Evolutionary conservation across 2,329 filamentous ascomycete genomes (phyloP).

Genomic region (Aspergillus cejpii): DNA sequence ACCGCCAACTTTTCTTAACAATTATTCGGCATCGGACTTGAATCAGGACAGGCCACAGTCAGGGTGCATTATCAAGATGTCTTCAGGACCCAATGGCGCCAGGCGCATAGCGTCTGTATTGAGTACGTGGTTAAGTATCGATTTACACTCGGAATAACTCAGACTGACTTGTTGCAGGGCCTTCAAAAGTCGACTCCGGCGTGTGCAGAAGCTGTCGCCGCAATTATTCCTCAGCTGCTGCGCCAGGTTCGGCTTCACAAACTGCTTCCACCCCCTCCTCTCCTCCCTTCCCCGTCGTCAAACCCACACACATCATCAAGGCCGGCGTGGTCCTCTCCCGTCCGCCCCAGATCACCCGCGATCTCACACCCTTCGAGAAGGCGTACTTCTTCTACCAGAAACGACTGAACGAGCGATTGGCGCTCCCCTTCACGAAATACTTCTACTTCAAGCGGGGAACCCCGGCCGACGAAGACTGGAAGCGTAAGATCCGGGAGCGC

Average conservation of each 20-base stretch:
- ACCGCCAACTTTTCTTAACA: conserved; percentile 37
- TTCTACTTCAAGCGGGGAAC: conserved; percentile 96
- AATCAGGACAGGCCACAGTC: conserved; percentile 15
- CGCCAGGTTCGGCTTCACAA: conserved; percentile 31
- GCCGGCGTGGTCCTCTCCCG: conserved; percentile 79
- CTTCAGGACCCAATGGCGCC: conserved; percentile 38
- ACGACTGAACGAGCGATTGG: conserved; percentile 85
- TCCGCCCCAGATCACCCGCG: conserved; percentile 76
- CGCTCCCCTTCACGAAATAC: conserved; percentile 76
- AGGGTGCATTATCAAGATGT: conserved; percentile 27
- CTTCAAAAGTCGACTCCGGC: conserved; percentile 35
- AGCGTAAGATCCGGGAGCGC: conserved; percentile 72
- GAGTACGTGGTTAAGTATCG: conserved; percentile 26
- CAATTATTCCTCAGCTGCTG: conserved; percentile 37
- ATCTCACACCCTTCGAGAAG: conserved; percentile 81
- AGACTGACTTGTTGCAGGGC: conserved; percentile 23
- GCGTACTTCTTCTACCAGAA: conserved; percentile 96
- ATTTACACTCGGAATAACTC: neutral
- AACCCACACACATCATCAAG: conserved; percentile 43
- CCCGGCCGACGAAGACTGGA: conserved; percentile 79
- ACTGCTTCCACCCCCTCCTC: conserved; percentile 28
- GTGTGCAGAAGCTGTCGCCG: conserved; percentile 42
- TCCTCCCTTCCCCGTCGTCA: conserved; percentile 26
- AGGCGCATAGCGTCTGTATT: conserved; percentile 37
- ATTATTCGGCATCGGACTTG: conserved; percentile 14